Evolutionary conservation across 352 stramenopile genomes (phyloP).

Genomic region (Pythium graminicola): DNA sequence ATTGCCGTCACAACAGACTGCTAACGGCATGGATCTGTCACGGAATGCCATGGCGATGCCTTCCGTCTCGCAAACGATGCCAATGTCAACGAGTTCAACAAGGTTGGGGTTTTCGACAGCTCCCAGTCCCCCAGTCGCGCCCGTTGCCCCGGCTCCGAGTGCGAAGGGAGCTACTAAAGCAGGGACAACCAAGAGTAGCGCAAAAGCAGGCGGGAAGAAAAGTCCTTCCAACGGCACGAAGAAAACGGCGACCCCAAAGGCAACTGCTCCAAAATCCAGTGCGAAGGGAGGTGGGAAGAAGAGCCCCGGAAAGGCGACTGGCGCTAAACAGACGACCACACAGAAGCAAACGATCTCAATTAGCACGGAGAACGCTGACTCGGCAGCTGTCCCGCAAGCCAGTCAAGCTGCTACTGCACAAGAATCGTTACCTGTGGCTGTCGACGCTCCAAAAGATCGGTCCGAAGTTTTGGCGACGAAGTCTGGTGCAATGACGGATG

Average conservation of each 20-base stretch:
- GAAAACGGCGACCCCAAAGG: slow-evolving; percentile 15
- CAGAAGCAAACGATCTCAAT: background rate
- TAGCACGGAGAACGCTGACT: background rate
- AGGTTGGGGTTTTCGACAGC: background rate
- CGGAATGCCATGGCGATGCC: slow-evolving; percentile 1
- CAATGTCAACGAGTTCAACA: background rate
- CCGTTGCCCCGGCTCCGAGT: background rate
- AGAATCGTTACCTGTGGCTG: background rate
- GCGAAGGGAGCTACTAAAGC: slow-evolving; percentile 12
- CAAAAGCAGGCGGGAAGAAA: slow-evolving; percentile 18
- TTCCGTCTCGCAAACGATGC: background rate
- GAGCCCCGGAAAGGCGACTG: background rate
- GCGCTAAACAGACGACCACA: slow-evolving; percentile 8
- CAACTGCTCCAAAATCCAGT: slow-evolving; percentile 8
- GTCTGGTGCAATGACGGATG: slow-evolving; percentile 25
- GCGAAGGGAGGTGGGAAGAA: slow-evolving; percentile 22
- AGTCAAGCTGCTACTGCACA: background rate
- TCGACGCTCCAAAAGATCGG: slow-evolving; percentile 3
- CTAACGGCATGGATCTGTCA: background rate
- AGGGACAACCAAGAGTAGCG: slow-evolving; percentile 1
- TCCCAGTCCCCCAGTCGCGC: background rate
- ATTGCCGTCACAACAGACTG: background rate
- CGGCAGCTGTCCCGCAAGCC: background rate
- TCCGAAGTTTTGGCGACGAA: background rate
- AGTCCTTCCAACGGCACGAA: slow-evolving; percentile 16